Evolutionary conservation across 495 filamentous ascomycete species (phyloP).

Genomic region (Neurospora sp.): DNA sequence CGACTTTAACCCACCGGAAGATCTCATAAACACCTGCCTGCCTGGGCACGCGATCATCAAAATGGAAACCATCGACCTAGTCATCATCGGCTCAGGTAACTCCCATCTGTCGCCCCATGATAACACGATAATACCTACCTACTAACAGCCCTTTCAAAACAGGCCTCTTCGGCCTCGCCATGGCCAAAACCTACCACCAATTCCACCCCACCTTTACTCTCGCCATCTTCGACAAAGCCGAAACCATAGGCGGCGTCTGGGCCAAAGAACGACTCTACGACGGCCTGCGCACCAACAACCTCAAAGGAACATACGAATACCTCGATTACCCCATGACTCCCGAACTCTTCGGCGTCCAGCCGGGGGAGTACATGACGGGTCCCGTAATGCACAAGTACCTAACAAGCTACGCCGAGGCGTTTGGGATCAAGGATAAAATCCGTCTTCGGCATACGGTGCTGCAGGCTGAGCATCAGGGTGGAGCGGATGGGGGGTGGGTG

Average conservation of each 20-base stretch:
- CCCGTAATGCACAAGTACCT: slow-evolving; percentile 57
- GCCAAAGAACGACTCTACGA: slow-evolving; percentile 53
- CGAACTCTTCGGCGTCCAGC: slow-evolving; percentile 46
- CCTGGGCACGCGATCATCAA: not conserved
- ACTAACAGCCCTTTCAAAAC: not conserved
- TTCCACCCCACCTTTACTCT: slow-evolving; percentile 29
- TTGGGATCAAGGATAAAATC: slow-evolving; percentile 44
- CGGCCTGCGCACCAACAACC: slow-evolving; percentile 52
- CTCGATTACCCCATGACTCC: slow-evolving; percentile 64
- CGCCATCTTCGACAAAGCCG: slow-evolving; percentile 28
- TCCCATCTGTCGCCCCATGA: too few relatives aligned
- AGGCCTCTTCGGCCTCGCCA: slow-evolving; percentile 35
- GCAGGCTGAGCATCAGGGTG: slow-evolving; percentile 37
- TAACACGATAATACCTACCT: not conserved
- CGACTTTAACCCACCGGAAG: not conserved
- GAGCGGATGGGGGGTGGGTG: slow-evolving; percentile 27
- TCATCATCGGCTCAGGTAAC: slow-evolving; percentile 36
- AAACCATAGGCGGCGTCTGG: slow-evolving; percentile 61
- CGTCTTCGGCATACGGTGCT: slow-evolving; percentile 44
- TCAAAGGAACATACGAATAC: slow-evolving; percentile 58
- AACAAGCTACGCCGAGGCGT: slow-evolving; percentile 49
- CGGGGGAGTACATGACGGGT: slow-evolving; percentile 61
- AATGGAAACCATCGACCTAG: slow-evolving; percentile 36
- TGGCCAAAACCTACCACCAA: slow-evolving; percentile 32
- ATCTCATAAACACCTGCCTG: not conserved